Evolutionary conservation across 495 filamentous ascomycete genomes (phyloP).

Genomic region (Astrocystis sublimbata): DNA sequence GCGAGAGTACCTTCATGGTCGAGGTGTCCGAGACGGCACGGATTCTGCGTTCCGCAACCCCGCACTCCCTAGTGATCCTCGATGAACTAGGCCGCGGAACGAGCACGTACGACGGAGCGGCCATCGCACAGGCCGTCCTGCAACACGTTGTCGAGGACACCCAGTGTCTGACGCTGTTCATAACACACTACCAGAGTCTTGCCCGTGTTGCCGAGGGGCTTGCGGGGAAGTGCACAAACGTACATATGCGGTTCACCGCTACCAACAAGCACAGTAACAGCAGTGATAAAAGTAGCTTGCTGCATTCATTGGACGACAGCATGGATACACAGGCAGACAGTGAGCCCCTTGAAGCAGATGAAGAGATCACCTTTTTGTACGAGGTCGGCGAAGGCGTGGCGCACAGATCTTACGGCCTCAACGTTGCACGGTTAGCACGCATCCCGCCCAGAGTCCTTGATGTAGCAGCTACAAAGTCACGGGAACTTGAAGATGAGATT

Average conservation of each 20-base stretch:
- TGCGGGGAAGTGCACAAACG: conserved; percentile 63
- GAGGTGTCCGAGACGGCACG: conserved; percentile 89
- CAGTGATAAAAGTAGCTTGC: conserved; percentile 17
- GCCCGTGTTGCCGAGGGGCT: conserved; percentile 70
- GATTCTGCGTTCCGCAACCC: conserved; percentile 85
- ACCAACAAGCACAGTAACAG: conserved; percentile 13
- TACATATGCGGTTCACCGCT: conserved; percentile 82
- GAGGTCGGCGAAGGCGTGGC: conserved; percentile 85
- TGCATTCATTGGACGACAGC: conserved; percentile 28
- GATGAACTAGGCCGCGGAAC: conserved; percentile 95
- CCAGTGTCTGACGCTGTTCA: conserved; percentile 81
- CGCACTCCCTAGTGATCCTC: conserved; percentile 81
- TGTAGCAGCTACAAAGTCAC: conserved; percentile 74
- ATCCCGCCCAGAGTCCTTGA: conserved; percentile 75
- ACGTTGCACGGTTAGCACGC: conserved; percentile 85
- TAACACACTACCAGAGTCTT: conserved; percentile 94
- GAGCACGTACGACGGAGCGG: conserved; percentile 91
- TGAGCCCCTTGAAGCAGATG: conserved; percentile 41
- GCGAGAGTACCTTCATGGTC: conserved; percentile 97
- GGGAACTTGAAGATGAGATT: conserved; percentile 75
- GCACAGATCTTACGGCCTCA: conserved; percentile 90
- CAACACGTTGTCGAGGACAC: conserved; percentile 76
- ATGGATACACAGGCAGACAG: conserved; percentile 23
- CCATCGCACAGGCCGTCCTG: conserved; percentile 91
- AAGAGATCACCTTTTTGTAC: conserved; percentile 79